These are phyloP conservation scores for Curvularia eragrostidis DNA, from an alignment of 2,329 filamentous ascomycete genomes.

Conservation along the genomic window DNA sequence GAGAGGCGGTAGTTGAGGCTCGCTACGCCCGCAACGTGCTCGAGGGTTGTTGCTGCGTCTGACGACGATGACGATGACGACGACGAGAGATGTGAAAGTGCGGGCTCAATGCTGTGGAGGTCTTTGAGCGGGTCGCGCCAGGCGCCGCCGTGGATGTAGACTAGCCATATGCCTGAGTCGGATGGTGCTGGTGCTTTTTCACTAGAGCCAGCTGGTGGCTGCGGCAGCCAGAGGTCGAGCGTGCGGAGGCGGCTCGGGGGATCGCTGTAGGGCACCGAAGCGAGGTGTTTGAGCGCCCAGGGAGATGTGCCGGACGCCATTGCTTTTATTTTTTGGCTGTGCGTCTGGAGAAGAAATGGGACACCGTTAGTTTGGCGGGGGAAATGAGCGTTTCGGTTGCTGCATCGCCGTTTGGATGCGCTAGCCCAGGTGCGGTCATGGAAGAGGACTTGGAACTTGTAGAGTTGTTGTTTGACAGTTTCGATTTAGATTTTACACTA, in stretches of 20 bases:
- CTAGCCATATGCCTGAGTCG: slow-evolving; percentile 38
- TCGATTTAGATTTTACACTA: slow-evolving; percentile 18
- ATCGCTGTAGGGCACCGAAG: slow-evolving; percentile 38
- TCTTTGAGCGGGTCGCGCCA: slow-evolving; percentile 57
- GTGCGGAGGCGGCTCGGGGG: slow-evolving; percentile 48
- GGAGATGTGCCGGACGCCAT: slow-evolving; percentile 23
- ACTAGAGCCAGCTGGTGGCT: not conserved
- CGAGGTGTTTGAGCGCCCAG: slow-evolving; percentile 24
- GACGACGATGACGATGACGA: not conserved
- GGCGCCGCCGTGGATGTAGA: slow-evolving; percentile 59
- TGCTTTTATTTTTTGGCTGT: slow-evolving; percentile 4
- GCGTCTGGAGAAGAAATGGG: not conserved
- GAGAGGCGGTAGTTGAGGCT: slow-evolving; percentile 71
- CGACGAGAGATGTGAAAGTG: slow-evolving; percentile 45
- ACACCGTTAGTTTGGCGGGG: not conserved
- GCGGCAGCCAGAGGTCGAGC: slow-evolving; percentile 52
- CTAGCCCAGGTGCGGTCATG: not conserved
- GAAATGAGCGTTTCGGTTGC: not conserved
- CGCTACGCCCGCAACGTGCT: slow-evolving; percentile 64
- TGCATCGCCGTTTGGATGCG: not conserved
- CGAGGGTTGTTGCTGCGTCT: slow-evolving; percentile 1
- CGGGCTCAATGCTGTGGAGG: slow-evolving; percentile 43
- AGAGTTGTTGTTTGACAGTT: slow-evolving; percentile 1
- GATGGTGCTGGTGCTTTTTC: slow-evolving; percentile 13
- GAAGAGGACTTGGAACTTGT: not conserved